Conservation (phyloP, 148 eudicot species). For the Nepenthes mirabilis region DNA sequence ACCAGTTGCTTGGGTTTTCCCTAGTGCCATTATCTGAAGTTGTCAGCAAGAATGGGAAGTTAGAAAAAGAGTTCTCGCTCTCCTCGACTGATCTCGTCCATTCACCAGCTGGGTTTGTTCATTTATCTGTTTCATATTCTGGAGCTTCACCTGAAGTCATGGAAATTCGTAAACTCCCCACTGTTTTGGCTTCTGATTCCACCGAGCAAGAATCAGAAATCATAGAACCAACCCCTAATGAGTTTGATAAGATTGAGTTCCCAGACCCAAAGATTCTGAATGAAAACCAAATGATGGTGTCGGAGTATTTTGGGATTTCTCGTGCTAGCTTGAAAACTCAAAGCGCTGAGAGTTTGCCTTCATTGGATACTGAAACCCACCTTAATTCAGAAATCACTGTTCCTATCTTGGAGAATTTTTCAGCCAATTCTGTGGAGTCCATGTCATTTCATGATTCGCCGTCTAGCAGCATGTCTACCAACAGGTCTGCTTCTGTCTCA, state of each 20-base stretch:
- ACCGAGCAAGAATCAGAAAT: slow-evolving; percentile 13
- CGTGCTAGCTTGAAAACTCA: slow-evolving; percentile 28
- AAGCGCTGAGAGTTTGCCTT: slow-evolving; percentile 42
- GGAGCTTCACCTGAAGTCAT: slow-evolving; percentile 70
- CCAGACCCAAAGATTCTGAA: slow-evolving; percentile 76
- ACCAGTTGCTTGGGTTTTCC: slow-evolving; percentile 87
- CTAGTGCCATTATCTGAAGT: slow-evolving; percentile 79
- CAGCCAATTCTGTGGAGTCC: slow-evolving; percentile 23
- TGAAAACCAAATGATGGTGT: slow-evolving; percentile 78
- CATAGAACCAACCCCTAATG: slow-evolving; percentile 20
- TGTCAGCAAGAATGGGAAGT: slow-evolving; percentile 44
- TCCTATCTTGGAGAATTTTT: slow-evolving; percentile 37
- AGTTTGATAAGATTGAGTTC: slow-evolving; percentile 71
- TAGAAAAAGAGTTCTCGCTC: slow-evolving; percentile 74
- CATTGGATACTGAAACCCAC: slow-evolving; percentile 53
- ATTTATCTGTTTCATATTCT: slow-evolving; percentile 54
- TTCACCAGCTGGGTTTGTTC: slow-evolving; percentile 87
- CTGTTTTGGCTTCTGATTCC: background rate
- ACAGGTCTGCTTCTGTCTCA: slow-evolving; percentile 35
- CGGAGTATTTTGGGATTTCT: slow-evolving; percentile 56
- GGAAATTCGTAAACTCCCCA: slow-evolving; percentile 27
- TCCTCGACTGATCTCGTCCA: slow-evolving; percentile 94
- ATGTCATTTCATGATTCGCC: slow-evolving; percentile 41
- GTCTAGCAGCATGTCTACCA: slow-evolving; percentile 47
- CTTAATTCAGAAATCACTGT: slow-evolving; percentile 26